Percentiles rank a stretch among this genome's conserved stretches.
These are phyloP conservation scores for Phytophthora melonis DNA, from an alignment of 352 stramenopile species.

Conservation along the genomic window DNA sequence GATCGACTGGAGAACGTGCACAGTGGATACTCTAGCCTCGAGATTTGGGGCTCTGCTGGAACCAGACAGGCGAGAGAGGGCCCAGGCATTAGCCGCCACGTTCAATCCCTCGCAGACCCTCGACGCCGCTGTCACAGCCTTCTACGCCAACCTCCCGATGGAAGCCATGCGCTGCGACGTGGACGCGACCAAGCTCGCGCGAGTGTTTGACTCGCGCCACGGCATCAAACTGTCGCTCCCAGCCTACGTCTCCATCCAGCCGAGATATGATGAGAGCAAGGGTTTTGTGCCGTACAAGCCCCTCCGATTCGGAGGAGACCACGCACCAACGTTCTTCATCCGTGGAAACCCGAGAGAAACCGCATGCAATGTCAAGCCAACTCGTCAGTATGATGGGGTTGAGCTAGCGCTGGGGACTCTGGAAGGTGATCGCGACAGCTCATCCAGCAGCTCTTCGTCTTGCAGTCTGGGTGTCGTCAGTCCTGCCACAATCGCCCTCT, in stretches of 20 bases:
- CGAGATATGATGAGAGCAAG: constrained; percentile 13
- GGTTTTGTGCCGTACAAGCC: constrained; percentile 31
- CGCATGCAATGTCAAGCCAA: constrained; percentile 5
- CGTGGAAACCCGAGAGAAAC: constrained; percentile 11
- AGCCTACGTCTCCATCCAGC: not conserved
- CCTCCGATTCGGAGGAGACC: not conserved
- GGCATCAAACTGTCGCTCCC: constrained; percentile 19
- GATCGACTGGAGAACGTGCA: constrained; percentile 69
- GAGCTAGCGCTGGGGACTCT: constrained; percentile 1
- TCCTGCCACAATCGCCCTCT: constrained; percentile 22
- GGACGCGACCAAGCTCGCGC: no score
- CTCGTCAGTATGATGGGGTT: constrained; percentile 11
- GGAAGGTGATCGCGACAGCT: not conserved
- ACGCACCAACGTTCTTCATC: constrained; percentile 28
- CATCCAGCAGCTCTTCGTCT: not conserved
- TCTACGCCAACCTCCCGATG: constrained; percentile 72
- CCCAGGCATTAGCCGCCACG: constrained; percentile 38
- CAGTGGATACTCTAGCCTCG: constrained; percentile 53
- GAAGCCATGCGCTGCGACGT: constrained; percentile 12
- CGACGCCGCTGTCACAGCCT: constrained; percentile 62
- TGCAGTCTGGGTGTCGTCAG: not conserved
- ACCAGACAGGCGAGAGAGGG: constrained; percentile 43
- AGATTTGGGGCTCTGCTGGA: constrained; percentile 63
- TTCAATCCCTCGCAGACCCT: constrained; percentile 72
- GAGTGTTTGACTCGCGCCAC: no score